Base-by-base conservation (phyloP, 495 filamentous ascomycete genomes). In the Talaromyces adpressus region DNA sequence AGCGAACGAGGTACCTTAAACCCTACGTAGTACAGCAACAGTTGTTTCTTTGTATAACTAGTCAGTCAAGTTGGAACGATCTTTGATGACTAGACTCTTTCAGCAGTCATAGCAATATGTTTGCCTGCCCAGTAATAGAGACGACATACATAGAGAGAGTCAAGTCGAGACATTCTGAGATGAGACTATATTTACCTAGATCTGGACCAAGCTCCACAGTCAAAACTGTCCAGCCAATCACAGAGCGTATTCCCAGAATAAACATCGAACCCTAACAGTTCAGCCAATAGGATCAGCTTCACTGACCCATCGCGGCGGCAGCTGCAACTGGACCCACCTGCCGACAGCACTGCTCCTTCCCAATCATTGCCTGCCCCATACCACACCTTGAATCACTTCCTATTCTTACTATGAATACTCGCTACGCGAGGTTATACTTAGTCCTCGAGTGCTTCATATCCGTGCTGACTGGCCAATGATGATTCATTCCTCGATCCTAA, bases 311-410 rank as follows among this genome's bases (percentile, higher is more conserved):
- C 52, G 16, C n/a, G 45, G 45, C 45, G 45, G 45, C 45, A 49
- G 45, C 4, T 49, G 45, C 52, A 27, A 56, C 22, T 9, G 27
- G 53, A 14, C 53, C 53, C 53, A 58, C 29, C 6, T 56, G 23
- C 22, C 52, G 1, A 25, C 22, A 29, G 52, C 51, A 22, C 51
- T 27, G 56, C 56, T 58, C 27, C 3, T 12, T 16, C 12, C 56
- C 56, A 58, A 58, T 58, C 56, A 58, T 58, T 58, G 56, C 56
- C 30, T 36, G 56, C 27, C 56, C 56, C 56, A 58, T 16, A 0
- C 29, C 18, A 6, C 2, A 30, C 7, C 27, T 22, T 58, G 56
- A 58, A 57, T 57, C 56, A 58, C 29, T 25, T 3, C 9, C 29
- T 36, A 0, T 9, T 18, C 16, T 12, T 58, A 9, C 30, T 4